Base-by-base conservation (phyloP, 805 yeast species). In the Starmerella geochares region DNA sequence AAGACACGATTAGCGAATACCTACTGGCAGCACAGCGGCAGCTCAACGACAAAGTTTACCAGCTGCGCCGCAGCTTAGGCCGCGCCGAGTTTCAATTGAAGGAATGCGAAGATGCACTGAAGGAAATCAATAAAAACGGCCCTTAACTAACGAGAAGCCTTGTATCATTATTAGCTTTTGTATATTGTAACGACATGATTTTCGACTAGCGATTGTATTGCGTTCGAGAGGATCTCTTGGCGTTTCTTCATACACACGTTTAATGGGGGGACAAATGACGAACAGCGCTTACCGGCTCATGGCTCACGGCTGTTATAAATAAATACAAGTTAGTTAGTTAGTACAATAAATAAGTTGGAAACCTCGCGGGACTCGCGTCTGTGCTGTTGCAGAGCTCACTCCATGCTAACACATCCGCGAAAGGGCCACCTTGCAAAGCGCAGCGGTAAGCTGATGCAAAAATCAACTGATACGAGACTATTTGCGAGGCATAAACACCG, bases 1-100 rank as follows among this genome's bases (percentile, higher is more conserved):
- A 32, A 24, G 62, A 62, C 35, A 57, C 65, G 13, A 60, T 60
- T 10, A 59, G 61, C 41, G 70, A 65, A 49, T 64, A 57, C 32
- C 48, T 67, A 20, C 52, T 62, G 24, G 63, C 63, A 2, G 65
- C 64, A 40, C 64, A 65, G 23, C 53, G 62, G 29, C 62, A 59
- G 45, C 56, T 63, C n/a, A 60, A 59, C 38, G 70, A 65, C 49
- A 64, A 64, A 50, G 57, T 66, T 9, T 59, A 52, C 7, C 55
- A 57, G 38, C 58, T 60, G 20, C 56, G 58, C 23, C 52, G 47
- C 36, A 58, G 60, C 43, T 52, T 67, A 21, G 50, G 46, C 9
- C 55, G 53, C 39, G 60, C 62, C 17, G 65, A 62, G 53, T 33
- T 46, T 14, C 53, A 62, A 21, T 54, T 67, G 17, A 50, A 52